These are phyloP conservation scores for Aspergillus cejpii DNA, from an alignment of 2,329 filamentous ascomycete species.

Conservation along the genomic window DNA sequence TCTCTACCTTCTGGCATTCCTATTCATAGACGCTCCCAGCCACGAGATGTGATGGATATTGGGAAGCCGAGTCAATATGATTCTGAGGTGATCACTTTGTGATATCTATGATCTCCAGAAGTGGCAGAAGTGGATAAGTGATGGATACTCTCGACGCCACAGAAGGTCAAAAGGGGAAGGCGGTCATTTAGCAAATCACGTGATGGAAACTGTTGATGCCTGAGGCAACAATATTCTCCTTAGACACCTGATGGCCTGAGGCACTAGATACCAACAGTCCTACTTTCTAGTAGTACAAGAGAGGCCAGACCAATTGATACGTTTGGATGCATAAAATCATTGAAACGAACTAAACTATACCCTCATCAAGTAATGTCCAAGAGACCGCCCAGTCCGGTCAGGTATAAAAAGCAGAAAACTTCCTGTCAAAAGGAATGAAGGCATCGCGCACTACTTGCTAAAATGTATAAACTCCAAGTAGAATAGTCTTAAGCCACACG, in stretches of 20 bases:
- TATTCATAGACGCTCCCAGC: not conserved
- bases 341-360: not conserved
- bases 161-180: no score
- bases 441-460: conserved; percentile 3
- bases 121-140: no score
- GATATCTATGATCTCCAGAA: no score
- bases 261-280: no score
- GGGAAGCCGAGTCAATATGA: no score
- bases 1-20: conserved; percentile 21
- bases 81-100: no score
- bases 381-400: not conserved
- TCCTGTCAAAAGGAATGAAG: not conserved
- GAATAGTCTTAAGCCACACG: not conserved
- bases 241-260: no score
- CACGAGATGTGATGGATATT: not conserved
- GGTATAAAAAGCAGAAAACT: not conserved
- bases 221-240: no score
- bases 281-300: no score
- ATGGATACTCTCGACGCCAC: no score
- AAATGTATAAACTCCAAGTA: conserved; percentile 3
- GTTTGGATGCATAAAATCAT: not conserved
- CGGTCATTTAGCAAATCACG: no score
- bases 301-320: not conserved
- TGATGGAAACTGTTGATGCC: no score
- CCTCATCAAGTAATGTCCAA: conserved; percentile 1